Evolutionary conservation across 2,329 filamentous ascomycete genomes (phyloP), one percentile per base, ranked within the genome.

Genomic region (Apiospora pterosperma): DNA sequence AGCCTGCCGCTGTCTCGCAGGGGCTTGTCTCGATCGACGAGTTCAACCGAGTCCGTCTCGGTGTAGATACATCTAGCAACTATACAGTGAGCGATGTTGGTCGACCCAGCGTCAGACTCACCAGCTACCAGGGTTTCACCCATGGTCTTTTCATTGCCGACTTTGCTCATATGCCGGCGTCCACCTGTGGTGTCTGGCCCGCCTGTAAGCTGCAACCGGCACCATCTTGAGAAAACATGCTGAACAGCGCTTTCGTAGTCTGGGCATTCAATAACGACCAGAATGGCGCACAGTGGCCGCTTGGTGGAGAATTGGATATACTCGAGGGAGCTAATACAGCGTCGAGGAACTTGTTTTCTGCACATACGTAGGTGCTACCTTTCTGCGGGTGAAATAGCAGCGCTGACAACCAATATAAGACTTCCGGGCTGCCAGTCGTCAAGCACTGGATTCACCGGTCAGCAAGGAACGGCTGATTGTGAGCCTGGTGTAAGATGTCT

Each of bases 171-270:
- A 93, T 93, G 89, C 90, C 91, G 3, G 83, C 82, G 1, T 87
- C 88, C 2, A 80, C 86, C 61, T 93, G 91, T 69, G 91, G 91
- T 25, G 83, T 87, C 25, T 93, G 91, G 90, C 90, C 91, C 63
- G 88, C 90, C 76, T 92, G 84, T 88, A 78, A 75, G 79, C 76
- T 19, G 5, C 6, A 6, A 10, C 19, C 12, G 39, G 19, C 16
- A 23, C 4, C 25, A 5, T 39, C n/a, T 25, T 5, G 25, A 64
- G 52, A 19, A 55, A 28, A 34, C 48, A 55, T 55, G 28, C 48
- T 55, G 28, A 55, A 16, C 73, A 59, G 74, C 62, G 11, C 2
- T 10, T 52, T n/a, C 10, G 25, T 44, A 83, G 82, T 85, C 72
- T 86, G 84, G 84, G 74, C 82, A n/a, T 84, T 76, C 62, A 76